Percentiles rank a stretch among this genome's conserved stretches.
Conservation (phyloP, 2,329 filamentous ascomycete species). For the Cladosporium sp. region DNA sequence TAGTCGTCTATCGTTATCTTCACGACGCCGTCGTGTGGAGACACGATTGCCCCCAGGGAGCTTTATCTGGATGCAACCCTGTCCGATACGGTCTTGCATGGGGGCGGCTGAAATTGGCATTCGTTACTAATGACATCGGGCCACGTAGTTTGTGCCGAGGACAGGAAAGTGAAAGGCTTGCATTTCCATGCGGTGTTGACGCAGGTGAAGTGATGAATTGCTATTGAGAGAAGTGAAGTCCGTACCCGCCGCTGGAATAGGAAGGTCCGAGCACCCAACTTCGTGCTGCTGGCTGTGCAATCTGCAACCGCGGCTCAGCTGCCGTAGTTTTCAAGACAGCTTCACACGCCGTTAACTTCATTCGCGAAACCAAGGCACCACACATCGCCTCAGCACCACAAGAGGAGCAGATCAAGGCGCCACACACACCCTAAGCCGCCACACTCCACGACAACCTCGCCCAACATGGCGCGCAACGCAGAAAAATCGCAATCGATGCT, state of each 20-base stretch:
- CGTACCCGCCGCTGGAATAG: neutral
- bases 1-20: slow-evolving; percentile 7
- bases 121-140: slow-evolving; percentile 2
- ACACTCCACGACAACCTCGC: neutral
- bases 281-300: no score
- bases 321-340: slow-evolving; percentile 13
- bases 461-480: slow-evolving; percentile 74
- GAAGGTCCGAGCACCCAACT: neutral
- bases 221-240: neutral
- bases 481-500: slow-evolving; percentile 99
- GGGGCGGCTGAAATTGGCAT: neutral
- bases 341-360: neutral
- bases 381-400: no score
- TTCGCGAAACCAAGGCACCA: no score
- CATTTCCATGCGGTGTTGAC: no score
- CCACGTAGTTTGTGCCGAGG: slow-evolving; percentile 1
- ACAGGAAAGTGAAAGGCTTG: neutral
- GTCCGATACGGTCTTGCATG: no score
- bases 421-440: no score
- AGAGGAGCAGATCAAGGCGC: no score
- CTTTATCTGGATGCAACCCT: neutral
- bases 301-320: neutral
- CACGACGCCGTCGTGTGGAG: neutral
- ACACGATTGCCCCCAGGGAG: neutral
- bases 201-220: neutral